phyloP scores from a whole-genome alignment of 2,329 filamentous ascomycete species.

The Botryotinia convoluta region DNA sequence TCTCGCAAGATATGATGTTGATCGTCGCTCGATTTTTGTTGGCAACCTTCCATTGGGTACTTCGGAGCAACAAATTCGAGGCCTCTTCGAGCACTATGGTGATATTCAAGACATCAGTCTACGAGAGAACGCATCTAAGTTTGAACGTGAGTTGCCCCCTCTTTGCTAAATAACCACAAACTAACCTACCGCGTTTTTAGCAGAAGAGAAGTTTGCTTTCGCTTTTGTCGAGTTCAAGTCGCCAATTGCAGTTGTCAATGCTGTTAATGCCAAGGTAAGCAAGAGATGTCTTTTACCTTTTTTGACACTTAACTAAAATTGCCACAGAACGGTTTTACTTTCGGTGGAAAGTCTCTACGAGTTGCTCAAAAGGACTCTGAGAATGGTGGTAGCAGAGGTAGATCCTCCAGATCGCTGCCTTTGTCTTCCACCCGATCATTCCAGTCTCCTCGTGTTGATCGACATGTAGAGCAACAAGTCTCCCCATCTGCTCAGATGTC shows the following conservation, averaged over 20 bases:
- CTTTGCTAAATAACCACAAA: slow-evolving; percentile 2
- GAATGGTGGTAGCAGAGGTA: slow-evolving; percentile 21
- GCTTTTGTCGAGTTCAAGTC: slow-evolving; percentile 40
- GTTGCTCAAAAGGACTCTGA: slow-evolving; percentile 37
- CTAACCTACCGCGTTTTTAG: slow-evolving; percentile 28
- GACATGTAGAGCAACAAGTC: slow-evolving; percentile 17
- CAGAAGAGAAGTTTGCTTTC: slow-evolving; percentile 37
- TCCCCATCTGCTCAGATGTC: slow-evolving; percentile 26
- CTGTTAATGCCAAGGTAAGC: slow-evolving; percentile 30
- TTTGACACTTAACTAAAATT: not conserved
- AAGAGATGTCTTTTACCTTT: not conserved
- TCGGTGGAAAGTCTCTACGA: slow-evolving; percentile 32
- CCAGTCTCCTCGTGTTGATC: slow-evolving; percentile 26
- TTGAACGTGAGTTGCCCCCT: slow-evolving; percentile 29
- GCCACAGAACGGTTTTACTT: slow-evolving; percentile 29
- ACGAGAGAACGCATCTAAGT: slow-evolving; percentile 35
- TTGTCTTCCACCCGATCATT: slow-evolving; percentile 17
- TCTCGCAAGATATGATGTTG: slow-evolving; percentile 43
- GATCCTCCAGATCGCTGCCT: slow-evolving; percentile 15
- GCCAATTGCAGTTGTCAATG: slow-evolving; percentile 27
- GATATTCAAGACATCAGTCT: slow-evolving; percentile 40
- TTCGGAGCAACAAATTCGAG: slow-evolving; percentile 41
- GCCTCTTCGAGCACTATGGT: slow-evolving; percentile 43
- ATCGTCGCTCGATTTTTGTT: slow-evolving; percentile 49
- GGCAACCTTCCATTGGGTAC: slow-evolving; percentile 45